Evolutionary conservation across 2,329 filamentous ascomycete genomes (phyloP).

Genomic region (Xylaria sp.): DNA sequence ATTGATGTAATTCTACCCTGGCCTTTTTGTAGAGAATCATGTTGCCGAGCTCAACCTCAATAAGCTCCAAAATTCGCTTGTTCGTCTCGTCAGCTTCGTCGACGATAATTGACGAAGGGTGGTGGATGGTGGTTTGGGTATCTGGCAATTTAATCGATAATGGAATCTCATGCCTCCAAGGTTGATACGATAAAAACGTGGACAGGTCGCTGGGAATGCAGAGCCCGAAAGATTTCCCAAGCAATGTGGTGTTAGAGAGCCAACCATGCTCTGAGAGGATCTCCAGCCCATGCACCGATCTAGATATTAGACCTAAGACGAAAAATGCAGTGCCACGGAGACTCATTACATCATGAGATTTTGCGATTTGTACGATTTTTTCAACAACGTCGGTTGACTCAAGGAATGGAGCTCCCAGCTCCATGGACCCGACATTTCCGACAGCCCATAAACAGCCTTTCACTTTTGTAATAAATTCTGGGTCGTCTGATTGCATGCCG

Average conservation of each 20-base stretch:
- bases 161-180: slow-evolving; percentile 66
- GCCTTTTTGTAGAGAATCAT: slow-evolving; percentile 92
- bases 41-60: slow-evolving; percentile 85
- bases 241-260: slow-evolving; percentile 87
- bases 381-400: slow-evolving; percentile 90
- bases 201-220: slow-evolving; percentile 84
- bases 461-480: slow-evolving; percentile 88
- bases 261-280: slow-evolving; percentile 91
- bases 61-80: slow-evolving; percentile 84
- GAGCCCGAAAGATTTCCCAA: slow-evolving; percentile 86
- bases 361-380: slow-evolving; percentile 88
- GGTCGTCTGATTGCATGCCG: slow-evolving; percentile 84
- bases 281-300: slow-evolving; percentile 90
- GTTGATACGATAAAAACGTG: slow-evolving; percentile 78
- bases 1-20: slow-evolving; percentile 80
- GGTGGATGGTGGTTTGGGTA: slow-evolving; percentile 64
- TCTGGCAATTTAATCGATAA: slow-evolving; percentile 61
- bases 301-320: slow-evolving; percentile 89
- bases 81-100: slow-evolving; percentile 70
- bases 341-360: slow-evolving; percentile 88
- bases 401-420: slow-evolving; percentile 92
- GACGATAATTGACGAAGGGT: slow-evolving; percentile 63
- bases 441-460: slow-evolving; percentile 98
- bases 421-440: slow-evolving; percentile 98
- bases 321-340: slow-evolving; percentile 96